Evolutionary conservation across 345 rosid genomes (phyloP).

Genomic region (Pistacia vera): DNA sequence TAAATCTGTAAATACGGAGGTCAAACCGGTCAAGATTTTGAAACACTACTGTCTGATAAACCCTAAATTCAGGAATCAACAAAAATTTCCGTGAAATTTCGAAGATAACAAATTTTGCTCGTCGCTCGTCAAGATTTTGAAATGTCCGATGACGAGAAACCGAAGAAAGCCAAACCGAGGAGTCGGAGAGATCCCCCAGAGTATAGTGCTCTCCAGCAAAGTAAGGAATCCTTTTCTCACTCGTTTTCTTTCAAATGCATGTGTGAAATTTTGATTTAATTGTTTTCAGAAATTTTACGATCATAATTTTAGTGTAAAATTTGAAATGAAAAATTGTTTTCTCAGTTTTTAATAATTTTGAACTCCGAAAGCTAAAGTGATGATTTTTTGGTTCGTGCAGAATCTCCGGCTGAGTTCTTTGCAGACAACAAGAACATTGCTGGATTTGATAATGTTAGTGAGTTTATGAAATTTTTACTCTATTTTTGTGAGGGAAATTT

Average conservation of each 20-base stretch:
- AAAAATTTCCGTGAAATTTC: too few relatives aligned
- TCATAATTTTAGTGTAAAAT: background rate
- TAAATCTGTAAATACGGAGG: too few relatives aligned
- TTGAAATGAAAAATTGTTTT: background rate
- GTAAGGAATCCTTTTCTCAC: constrained; percentile 33
- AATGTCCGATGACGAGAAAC: constrained; percentile 48
- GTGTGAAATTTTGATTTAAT: background rate
- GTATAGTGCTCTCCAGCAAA: constrained; percentile 76
- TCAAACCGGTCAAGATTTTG: too few relatives aligned
- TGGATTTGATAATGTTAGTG: constrained; percentile 92
- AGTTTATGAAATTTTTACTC: background rate
- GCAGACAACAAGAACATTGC: constrained; percentile 99
- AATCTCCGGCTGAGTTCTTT: constrained; percentile 97
- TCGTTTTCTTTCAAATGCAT: background rate
- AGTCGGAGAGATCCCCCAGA: constrained; percentile 59
- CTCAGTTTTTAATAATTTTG: too few relatives aligned
- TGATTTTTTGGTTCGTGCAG: constrained; percentile 43
- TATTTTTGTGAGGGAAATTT: background rate
- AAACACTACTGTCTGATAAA: background rate
- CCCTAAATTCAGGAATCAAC: background rate
- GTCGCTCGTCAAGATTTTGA: too few relatives aligned
- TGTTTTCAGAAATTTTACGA: too few relatives aligned
- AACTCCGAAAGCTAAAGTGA: background rate
- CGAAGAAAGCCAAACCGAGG: constrained; percentile 71
- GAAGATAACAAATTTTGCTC: too few relatives aligned